A percentile compares a stretch with the other conserved stretches of the same genome.
Conservation (phyloP, 148 eudicot genomes). For the Cornus controversa region DNA sequence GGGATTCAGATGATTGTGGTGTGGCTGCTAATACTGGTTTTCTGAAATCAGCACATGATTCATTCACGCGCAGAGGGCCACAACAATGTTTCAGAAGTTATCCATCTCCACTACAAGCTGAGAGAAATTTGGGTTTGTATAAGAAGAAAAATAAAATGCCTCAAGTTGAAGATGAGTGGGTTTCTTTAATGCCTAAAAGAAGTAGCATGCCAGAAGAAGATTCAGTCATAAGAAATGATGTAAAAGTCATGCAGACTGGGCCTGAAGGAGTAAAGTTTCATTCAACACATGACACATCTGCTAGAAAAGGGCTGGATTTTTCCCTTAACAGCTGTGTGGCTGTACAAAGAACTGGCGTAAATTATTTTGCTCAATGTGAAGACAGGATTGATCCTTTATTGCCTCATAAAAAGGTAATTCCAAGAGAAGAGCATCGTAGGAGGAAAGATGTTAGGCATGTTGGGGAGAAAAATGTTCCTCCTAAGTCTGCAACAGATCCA, state of each 20-base stretch:
- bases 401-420: conserved; percentile 17
- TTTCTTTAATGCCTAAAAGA: conserved; percentile 16
- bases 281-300: conserved; percentile 8
- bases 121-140: background rate
- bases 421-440: conserved; percentile 7
- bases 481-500: conserved; percentile 10
- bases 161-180: conserved; percentile 22
- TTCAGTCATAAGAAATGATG: conserved; percentile 15
- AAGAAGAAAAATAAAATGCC: conserved; percentile 17
- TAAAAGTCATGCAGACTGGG: background rate
- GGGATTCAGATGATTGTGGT: background rate
- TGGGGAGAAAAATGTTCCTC: conserved; percentile 22
- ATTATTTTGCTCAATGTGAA: conserved; percentile 1
- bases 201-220: conserved; percentile 26
- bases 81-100: conserved; percentile 13
- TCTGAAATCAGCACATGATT: conserved; percentile 4
- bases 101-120: conserved; percentile 10
- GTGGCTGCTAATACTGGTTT: conserved; percentile 3
- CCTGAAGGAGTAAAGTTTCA: conserved; percentile 12
- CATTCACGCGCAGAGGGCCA: conserved; percentile 1
- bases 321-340: conserved; percentile 23
- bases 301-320: conserved; percentile 30
- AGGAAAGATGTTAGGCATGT: conserved; percentile 16
- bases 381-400: conserved; percentile 7
- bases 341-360: conserved; percentile 15